Evolutionary conservation across 1,284 basidiomycete species (phyloP), one percentile per base, ranked within the genome.

Genomic region (Phellinidium pouzarii): DNA sequence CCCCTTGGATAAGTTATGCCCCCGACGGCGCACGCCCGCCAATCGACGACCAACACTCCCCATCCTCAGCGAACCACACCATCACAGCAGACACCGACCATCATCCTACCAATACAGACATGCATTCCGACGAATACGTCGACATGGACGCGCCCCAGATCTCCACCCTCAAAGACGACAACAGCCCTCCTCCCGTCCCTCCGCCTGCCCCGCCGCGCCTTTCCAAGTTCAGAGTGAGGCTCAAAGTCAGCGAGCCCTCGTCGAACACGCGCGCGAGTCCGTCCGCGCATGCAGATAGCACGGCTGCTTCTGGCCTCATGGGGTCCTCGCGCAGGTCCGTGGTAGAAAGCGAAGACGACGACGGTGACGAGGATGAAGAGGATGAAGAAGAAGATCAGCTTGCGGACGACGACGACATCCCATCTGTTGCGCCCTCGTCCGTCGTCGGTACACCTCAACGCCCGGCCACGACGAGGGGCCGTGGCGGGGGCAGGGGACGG

Each of bases 111-210:
- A 34, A 2, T 14, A 2, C 31, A 34, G 43, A 48, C 46, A 51
- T 51, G 44, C 27, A 53, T 8, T 8, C 20, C 9, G 49, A 50
- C 38, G 49, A 45, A n/a, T 50, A 56, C 40, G 46, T 48, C 6
- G 80, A 84, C 58, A 87, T 87, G 82, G 87, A 87, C 46, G 83
- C 85, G 27, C 86, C 86, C 37, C 80, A 80, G 60, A 89, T 89
- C 50, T 88, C 86, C 25, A 87, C 81, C 27, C 76, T 89, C 23
- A 72, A 72, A 27, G 83, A 87, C 43, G 85, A 87, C 57, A 73
- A 76, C 8, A 78, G 78, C 23, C 82, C 87, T 44, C 82, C 85
- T 11, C 79, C 82, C 4, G 66, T 66, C 20, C 19, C 37, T 17
- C 7, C 8, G 8, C 12, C 12, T 8, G 66, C 67, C 1, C 63